Evolutionary conservation across 2,329 filamentous ascomycete species (phyloP), one percentile per base, ranked within the genome.

Genomic region (Blumeria hordei): DNA sequence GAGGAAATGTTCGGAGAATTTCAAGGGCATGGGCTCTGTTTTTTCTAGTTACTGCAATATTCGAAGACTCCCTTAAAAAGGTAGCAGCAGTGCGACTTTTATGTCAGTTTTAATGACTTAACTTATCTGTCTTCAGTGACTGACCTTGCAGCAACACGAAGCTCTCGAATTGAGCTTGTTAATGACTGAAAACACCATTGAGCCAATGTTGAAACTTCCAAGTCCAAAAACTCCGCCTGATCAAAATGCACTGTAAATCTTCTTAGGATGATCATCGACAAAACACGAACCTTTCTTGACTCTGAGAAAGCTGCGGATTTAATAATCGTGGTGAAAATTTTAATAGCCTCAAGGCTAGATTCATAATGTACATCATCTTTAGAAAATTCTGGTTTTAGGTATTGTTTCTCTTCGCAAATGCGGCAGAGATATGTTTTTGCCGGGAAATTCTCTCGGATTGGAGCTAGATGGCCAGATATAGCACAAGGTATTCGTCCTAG

Each of bases 171-270:
- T 1, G 88, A 93, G 66, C 88, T 94, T 59, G 82, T 81, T 41
- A 96, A 70, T 0, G 83, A 86, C 60, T 83, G 78, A 4, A 95
- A 69, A 63, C 87, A 88, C 77, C 85, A 90, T 62, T 88, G 81
- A 0, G 85, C 88, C 43, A 86, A 69, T 0, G 69, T 66, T 8
- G 85, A 88, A 1, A 69, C 71, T 57, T 81, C 76, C 2, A 95
- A 69, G 59, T 85, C 77, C 34, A 90, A 69, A 54, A 84, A 71
- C 3, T 73, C 70, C 0, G 70, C 59, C 54, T 78, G 73, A 14
- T 71, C 69, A 3, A 78, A 79, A 66, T 94, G 87, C 51, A 75
- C 72, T 32, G 85, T 72, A 43, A 92, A 69, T 49, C 80, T 77
- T 60, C 80, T 78, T 52, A 94, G 70, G 3, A 79, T 74, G 57